phyloP scores from a whole-genome alignment of 495 filamentous ascomycete genomes.

The Annulohypoxylon moriforme region DNA sequence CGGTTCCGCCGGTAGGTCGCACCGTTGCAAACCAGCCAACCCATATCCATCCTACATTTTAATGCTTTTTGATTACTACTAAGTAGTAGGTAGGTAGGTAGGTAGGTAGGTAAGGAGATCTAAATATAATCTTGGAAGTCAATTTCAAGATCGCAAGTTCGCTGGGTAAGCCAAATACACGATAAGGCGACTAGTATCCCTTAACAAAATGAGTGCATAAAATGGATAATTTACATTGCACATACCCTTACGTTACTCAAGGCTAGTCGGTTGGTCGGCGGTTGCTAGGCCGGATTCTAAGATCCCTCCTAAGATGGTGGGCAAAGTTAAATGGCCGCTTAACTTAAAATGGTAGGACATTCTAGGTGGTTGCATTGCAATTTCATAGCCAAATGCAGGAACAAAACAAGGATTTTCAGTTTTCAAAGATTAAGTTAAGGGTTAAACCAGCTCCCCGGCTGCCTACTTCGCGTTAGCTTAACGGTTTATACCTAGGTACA shows the following conservation, averaged over 20 bases:
- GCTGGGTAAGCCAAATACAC: too few relatives aligned
- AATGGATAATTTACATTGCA: too few relatives aligned
- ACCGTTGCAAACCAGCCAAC: background rate
- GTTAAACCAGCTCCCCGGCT: background rate
- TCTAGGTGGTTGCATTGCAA: slow-evolving; percentile 7
- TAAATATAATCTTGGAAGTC: too few relatives aligned
- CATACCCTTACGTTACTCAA: background rate
- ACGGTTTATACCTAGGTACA: background rate
- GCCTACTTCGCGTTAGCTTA: background rate
- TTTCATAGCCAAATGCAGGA: slow-evolving; percentile 16
- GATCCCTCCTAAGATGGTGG: background rate
- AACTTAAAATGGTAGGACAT: slow-evolving; percentile 15
- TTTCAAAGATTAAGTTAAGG: background rate
- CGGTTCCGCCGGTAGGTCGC: background rate
- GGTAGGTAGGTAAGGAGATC: too few relatives aligned
- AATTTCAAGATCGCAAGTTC: too few relatives aligned
- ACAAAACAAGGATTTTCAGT: slow-evolving; percentile 8
- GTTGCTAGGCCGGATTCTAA: slow-evolving; percentile 14
- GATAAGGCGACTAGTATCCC: too few relatives aligned
- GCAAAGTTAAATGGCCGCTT: background rate
- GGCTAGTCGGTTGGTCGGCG: slow-evolving; percentile 11
- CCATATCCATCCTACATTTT: too few relatives aligned
- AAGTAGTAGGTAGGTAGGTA: too few relatives aligned
- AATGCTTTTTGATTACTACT: too few relatives aligned
- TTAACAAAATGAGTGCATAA: too few relatives aligned